These are phyloP conservation scores for Lentinula detonsa DNA, from an alignment of 768 basidiomycete species.

Conservation along the genomic window DNA sequence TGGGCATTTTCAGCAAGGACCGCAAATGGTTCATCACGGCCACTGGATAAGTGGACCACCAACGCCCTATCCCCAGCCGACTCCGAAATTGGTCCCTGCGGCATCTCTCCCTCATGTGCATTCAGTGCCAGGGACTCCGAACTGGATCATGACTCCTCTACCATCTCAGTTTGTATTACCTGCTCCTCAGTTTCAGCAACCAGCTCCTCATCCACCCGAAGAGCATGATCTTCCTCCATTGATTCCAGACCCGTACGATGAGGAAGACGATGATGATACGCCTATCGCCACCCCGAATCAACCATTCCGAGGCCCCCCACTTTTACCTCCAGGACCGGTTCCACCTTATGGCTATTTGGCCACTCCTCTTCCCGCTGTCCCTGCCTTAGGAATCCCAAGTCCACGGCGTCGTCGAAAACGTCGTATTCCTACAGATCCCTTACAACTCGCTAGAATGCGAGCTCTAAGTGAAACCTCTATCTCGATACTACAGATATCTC, in stretches of 20 bases:
- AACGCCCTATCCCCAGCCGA: neutral
- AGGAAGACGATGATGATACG: neutral
- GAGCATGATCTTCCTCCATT: neutral
- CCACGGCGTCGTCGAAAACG: neutral
- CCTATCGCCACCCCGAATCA: neutral
- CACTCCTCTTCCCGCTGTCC: neutral
- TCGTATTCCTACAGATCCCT: neutral
- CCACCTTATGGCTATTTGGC: neutral
- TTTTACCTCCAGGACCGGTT: neutral
- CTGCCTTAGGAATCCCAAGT: neutral
- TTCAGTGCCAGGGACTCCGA: neutral
- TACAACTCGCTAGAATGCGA: neutral
- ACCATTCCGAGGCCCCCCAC: neutral
- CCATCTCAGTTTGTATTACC: neutral
- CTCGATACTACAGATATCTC: neutral
- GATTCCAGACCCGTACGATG: neutral
- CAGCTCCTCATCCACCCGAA: neutral
- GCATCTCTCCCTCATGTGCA: neutral
- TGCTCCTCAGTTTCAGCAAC: neutral
- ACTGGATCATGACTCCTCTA: neutral
- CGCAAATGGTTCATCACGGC: neutral
- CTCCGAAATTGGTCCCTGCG: neutral
- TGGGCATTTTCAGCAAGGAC: neutral
- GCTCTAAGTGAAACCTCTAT: neutral
- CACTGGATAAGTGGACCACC: neutral